Evolutionary conservation across 169 alveolate species (phyloP).

Genomic region (Plasmodium chabaudi): DNA sequence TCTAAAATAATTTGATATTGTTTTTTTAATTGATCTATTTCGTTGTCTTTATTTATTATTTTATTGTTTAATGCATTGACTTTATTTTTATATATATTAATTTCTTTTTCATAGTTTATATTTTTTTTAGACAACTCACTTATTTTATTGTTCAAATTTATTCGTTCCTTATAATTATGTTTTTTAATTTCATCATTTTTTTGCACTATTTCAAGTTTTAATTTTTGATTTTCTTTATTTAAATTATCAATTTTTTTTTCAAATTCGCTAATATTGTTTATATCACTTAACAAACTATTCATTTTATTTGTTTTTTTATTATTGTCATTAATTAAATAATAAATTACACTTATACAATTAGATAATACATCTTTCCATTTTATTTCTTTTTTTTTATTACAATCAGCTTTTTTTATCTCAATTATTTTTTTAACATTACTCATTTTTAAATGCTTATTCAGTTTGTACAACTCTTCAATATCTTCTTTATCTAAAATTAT

Average conservation of each 20-base stretch:
- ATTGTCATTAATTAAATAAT: slow-evolving; percentile 40
- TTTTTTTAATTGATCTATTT: slow-evolving; percentile 49
- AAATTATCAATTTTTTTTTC: slow-evolving; percentile 49
- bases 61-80: slow-evolving; percentile 26
- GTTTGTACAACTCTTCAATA: slow-evolving; percentile 24
- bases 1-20: slow-evolving; percentile 33
- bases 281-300: slow-evolving; percentile 45
- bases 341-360: slow-evolving; percentile 50
- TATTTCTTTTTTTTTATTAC: slow-evolving; percentile 11
- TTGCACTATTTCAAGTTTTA: slow-evolving; percentile 34
- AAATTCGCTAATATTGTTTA: slow-evolving; percentile 54
- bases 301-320: slow-evolving; percentile 61
- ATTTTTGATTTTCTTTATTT: slow-evolving; percentile 59
- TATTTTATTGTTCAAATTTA: slow-evolving; percentile 35
- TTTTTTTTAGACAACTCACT: slow-evolving; percentile 46
- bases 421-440: slow-evolving; percentile 20
- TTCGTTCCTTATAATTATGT: slow-evolving; percentile 40
- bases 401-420: slow-evolving; percentile 20
- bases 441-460: slow-evolving; percentile 33
- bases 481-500: slow-evolving; percentile 40
- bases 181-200: slow-evolving; percentile 39
- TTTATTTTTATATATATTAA: slow-evolving; percentile 66
- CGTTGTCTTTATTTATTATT: slow-evolving; percentile 40
- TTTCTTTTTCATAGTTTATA: slow-evolving; percentile 50
- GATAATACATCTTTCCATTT: slow-evolving; percentile 30